These are phyloP conservation scores for Mortierella antarctica DNA, from an alignment of 192 early-diverging fungal species.

Conservation along the genomic window DNA sequence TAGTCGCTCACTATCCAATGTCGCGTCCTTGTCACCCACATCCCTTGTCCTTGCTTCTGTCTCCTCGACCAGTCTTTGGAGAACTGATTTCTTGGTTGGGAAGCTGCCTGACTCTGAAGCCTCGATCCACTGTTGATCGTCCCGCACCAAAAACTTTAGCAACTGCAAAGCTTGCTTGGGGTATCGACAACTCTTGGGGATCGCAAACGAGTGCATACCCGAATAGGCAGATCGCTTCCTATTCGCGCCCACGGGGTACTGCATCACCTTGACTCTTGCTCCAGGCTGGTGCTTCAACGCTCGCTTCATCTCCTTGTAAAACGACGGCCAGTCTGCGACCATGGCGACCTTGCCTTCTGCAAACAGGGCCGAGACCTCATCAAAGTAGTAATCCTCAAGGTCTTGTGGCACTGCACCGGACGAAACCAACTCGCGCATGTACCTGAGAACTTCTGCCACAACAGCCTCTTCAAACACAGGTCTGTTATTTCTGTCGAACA, in stretches of 20 bases:
- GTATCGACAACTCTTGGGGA: slow-evolving; percentile 24
- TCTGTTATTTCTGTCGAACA: slow-evolving; percentile 16
- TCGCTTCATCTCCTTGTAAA: slow-evolving; percentile 28
- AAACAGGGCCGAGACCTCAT: slow-evolving; percentile 37
- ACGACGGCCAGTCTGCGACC: slow-evolving; percentile 42
- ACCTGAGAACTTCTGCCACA: slow-evolving; percentile 17
- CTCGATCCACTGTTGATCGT: slow-evolving; percentile 45
- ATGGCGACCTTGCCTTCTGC: slow-evolving; percentile 33
- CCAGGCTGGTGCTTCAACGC: background rate
- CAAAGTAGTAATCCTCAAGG: slow-evolving; percentile 39
- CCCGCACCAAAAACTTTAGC: slow-evolving; percentile 31
- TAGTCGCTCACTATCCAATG: slow-evolving; percentile 32
- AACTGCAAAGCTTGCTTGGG: slow-evolving; percentile 1
- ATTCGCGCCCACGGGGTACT: slow-evolving; percentile 25
- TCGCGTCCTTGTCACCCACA: background rate
- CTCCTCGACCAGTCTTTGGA: slow-evolving; percentile 17
- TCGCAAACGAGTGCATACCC: slow-evolving; percentile 46
- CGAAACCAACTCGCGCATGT: slow-evolving; percentile 10
- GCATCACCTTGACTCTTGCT: slow-evolving; percentile 26
- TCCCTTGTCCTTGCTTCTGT: background rate
- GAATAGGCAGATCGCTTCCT: slow-evolving; percentile 31
- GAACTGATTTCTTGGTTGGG: slow-evolving; percentile 36
- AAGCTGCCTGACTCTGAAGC: slow-evolving; percentile 38
- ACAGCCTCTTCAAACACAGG: slow-evolving; percentile 28
- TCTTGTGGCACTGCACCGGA: slow-evolving; percentile 22